phyloP scores from a whole-genome alignment of 768 basidiomycete species.

The Tylopilus intermedius region DNA sequence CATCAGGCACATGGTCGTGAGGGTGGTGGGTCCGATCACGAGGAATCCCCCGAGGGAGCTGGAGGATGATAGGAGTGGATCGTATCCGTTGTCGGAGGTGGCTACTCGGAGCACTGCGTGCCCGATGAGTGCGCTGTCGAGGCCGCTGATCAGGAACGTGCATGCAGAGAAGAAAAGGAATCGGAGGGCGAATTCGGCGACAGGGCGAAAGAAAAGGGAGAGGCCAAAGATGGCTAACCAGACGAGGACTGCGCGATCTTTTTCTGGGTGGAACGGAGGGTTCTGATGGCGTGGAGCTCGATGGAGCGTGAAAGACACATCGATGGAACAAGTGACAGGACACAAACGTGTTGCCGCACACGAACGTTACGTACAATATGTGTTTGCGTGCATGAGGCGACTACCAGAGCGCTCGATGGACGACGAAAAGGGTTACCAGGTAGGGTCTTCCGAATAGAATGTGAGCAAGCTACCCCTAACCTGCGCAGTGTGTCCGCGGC shows the following conservation, averaged over 20 bases:
- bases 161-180: constrained; percentile 3
- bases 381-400: not conserved
- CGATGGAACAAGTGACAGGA: constrained; percentile 8
- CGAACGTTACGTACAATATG: not conserved
- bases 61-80: constrained; percentile 3
- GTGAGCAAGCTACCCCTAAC: no score
- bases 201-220: constrained; percentile 10
- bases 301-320: not conserved
- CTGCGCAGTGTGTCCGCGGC: no score
- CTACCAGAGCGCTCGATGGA: no score
- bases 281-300: not conserved
- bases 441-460: no score
- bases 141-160: constrained; percentile 1
- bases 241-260: constrained; percentile 6
- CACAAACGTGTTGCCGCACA: constrained; percentile 8
- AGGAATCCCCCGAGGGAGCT: constrained; percentile 13
- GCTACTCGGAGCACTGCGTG: constrained; percentile 13
- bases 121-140: constrained; percentile 12
- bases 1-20: constrained; percentile 1
- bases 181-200: constrained; percentile 7
- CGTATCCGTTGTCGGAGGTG: constrained; percentile 8
- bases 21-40: constrained; percentile 9
- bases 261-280: not conserved
- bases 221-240: constrained; percentile 12
- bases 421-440: no score